Evolutionary conservation across 164 flowering plant genomes (phyloP).

Genomic region (Saururus chinensis): DNA sequence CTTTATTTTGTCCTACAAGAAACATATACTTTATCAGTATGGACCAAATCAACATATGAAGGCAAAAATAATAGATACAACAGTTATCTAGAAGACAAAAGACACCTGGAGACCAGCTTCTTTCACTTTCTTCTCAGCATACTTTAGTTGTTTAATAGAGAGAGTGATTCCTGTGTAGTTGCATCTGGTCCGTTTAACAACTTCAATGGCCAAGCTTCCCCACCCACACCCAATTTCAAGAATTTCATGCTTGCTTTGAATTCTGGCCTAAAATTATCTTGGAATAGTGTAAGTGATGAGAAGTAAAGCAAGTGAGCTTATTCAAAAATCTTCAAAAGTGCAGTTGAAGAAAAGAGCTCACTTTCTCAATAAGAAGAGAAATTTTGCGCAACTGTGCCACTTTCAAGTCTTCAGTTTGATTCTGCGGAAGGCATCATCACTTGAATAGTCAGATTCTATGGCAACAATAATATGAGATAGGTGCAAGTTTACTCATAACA

Average conservation of each 20-base stretch:
- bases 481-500: not conserved
- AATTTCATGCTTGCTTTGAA: constrained; percentile 51
- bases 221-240: constrained; percentile 95
- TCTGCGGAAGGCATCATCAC: constrained; percentile 21
- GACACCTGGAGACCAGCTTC: constrained; percentile 81
- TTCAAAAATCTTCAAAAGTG: not conserved
- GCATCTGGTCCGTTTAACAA: constrained; percentile 81
- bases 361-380: constrained; percentile 69
- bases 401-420: constrained; percentile 62
- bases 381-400: constrained; percentile 76
- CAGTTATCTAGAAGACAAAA: not conserved
- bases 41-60: not conserved
- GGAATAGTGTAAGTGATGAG: too few species aligned
- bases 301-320: not conserved
- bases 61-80: not conserved
- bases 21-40: not conserved
- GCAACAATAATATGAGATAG: not conserved
- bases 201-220: constrained; percentile 90
- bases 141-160: constrained; percentile 68
- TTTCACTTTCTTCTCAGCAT: constrained; percentile 61
- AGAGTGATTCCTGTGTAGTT: constrained; percentile 91
- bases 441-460: not conserved
- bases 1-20: constrained; percentile 49
- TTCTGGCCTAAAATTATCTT: constrained; percentile 40
- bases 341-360: constrained; percentile 8